Evolutionary conservation across 2,329 filamentous ascomycete genomes (phyloP).

Genomic region (Trichoderma koningiopsis): DNA sequence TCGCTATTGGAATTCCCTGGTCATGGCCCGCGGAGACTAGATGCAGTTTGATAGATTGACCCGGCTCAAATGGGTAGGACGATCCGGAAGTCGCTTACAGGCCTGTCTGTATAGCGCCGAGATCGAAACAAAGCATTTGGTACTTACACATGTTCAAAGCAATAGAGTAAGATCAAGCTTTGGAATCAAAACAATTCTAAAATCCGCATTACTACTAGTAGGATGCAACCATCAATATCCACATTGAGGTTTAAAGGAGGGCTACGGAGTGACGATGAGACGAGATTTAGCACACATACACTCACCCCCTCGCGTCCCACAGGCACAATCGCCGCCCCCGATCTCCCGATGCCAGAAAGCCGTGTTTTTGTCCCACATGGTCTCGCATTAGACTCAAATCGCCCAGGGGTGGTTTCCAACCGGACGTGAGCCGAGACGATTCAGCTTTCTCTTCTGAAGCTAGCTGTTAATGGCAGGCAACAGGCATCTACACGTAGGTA

Average conservation of each 20-base stretch:
- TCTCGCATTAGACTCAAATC: background rate
- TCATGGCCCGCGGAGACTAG: background rate
- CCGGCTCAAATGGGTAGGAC: background rate
- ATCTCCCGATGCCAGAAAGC: conserved; percentile 4
- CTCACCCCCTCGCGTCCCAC: background rate
- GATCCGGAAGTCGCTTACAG: background rate
- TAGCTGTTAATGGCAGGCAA: conserved; percentile 9
- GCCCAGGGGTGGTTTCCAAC: background rate
- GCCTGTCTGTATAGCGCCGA: background rate
- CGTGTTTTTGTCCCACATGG: background rate
- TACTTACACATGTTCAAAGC: background rate
- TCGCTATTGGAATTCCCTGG: background rate
- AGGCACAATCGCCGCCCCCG: background rate
- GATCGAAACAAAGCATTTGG: background rate
- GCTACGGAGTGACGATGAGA: background rate
- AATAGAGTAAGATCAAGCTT: background rate
- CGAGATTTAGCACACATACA: background rate
- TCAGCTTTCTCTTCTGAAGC: conserved; percentile 15
- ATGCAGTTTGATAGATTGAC: background rate
- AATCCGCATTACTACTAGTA: background rate
- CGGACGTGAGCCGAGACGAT: background rate
- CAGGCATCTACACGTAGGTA: background rate
- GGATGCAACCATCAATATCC: background rate
- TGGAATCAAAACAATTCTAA: too few species aligned
- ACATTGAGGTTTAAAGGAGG: background rate